Conservation (phyloP, 2,329 filamentous ascomycete genomes). For the Periconia sp. region DNA sequence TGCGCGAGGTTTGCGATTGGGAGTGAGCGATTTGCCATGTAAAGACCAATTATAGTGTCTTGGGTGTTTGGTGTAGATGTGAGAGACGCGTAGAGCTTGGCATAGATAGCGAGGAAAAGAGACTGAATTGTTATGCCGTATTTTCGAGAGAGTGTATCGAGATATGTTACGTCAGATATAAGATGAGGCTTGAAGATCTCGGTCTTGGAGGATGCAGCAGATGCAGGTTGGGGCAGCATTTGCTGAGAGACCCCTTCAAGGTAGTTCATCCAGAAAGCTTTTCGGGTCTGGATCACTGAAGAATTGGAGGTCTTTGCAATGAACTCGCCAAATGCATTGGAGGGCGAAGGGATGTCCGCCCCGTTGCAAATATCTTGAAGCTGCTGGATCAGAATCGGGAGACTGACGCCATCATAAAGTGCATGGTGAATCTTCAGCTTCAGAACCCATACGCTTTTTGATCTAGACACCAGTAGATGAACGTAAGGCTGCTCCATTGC, state of each 20-base stretch:
- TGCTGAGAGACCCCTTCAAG: constrained; percentile 32
- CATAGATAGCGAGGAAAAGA: constrained; percentile 73
- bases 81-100: constrained; percentile 56
- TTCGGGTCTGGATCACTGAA: constrained; percentile 27
- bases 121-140: constrained; percentile 72
- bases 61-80: constrained; percentile 20
- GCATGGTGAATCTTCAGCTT: constrained; percentile 76
- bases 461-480: constrained; percentile 43
- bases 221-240: constrained; percentile 24
- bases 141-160: constrained; percentile 54
- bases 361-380: constrained; percentile 54
- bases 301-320: constrained; percentile 32
- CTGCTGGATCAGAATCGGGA: constrained; percentile 67
- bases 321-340: constrained; percentile 49
- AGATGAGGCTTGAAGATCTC: constrained; percentile 59
- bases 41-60: constrained; percentile 74
- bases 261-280: constrained; percentile 60
- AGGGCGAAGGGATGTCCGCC: constrained; percentile 14
- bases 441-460: constrained; percentile 40
- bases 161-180: constrained; percentile 45
- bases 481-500: constrained; percentile 37
- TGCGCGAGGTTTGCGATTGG: constrained; percentile 57
- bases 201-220: constrained; percentile 34
- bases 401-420: constrained; percentile 84
- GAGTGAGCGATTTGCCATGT: constrained; percentile 77